These are phyloP conservation scores for Penicillium bialowiezense DNA, from an alignment of 495 filamentous ascomycete genomes.

Conservation along the genomic window DNA sequence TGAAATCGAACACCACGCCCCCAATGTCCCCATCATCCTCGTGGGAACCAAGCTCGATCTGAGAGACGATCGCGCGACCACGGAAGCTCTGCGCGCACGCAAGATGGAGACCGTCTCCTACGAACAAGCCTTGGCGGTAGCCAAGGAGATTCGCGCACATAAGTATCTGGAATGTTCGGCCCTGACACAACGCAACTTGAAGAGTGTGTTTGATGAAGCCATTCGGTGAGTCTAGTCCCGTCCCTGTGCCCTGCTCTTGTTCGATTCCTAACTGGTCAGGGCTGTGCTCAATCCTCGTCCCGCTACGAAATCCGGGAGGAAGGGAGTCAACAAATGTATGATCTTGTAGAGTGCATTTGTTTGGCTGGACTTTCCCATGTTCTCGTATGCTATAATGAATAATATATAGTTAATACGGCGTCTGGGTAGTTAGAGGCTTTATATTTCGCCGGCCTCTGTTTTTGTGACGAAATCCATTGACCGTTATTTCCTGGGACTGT, in stretches of 20 bases:
- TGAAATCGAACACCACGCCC: slow-evolving; percentile 95
- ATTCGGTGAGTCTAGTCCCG: slow-evolving; percentile 64
- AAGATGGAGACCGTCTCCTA: slow-evolving; percentile 91
- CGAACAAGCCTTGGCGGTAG: slow-evolving; percentile 77
- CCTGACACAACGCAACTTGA: slow-evolving; percentile 89
- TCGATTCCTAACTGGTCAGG: slow-evolving; percentile 37
- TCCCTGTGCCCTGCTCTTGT: background rate
- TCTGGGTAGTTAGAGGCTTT: slow-evolving; percentile 33
- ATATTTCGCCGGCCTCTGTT: slow-evolving; percentile 17
- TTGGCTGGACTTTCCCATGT: slow-evolving; percentile 15
- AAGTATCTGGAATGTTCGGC: slow-evolving; percentile 99
- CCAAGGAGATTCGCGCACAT: slow-evolving; percentile 87
- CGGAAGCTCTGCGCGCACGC: slow-evolving; percentile 73
- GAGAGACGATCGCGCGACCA: slow-evolving; percentile 81
- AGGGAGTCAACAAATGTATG: slow-evolving; percentile 57
- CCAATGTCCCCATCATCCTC: slow-evolving; percentile 91
- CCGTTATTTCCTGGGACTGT: slow-evolving; percentile 12
- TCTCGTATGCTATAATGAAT: slow-evolving; percentile 37
- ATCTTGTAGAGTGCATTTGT: slow-evolving; percentile 59
- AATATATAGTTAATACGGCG: slow-evolving; percentile 50
- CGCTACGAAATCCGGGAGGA: slow-evolving; percentile 58
- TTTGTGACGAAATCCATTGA: slow-evolving; percentile 31
- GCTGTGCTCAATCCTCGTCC: slow-evolving; percentile 81
- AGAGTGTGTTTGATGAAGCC: slow-evolving; percentile 97
- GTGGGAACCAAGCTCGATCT: slow-evolving; percentile 97